These are phyloP conservation scores for Talaromyces nanjingensis DNA, from an alignment of 495 filamentous ascomycete species.

Conservation along the genomic window DNA sequence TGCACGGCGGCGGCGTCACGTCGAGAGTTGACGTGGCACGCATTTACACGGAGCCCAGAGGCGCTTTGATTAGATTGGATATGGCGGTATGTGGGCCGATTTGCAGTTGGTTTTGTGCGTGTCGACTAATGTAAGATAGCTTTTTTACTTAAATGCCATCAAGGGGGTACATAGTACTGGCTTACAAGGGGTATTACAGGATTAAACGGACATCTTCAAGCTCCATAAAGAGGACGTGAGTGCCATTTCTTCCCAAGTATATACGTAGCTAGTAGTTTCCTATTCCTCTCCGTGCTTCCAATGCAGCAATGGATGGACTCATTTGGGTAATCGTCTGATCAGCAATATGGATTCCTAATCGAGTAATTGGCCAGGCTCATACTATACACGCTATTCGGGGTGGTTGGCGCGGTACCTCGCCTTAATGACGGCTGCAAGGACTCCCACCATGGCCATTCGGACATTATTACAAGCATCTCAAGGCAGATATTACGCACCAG, in stretches of 20 bases:
- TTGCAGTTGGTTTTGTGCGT: too few species aligned
- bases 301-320: background rate
- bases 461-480: too few species aligned
- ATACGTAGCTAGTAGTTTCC: background rate
- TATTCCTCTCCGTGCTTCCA: background rate
- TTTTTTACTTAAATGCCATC: background rate
- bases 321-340: constrained; percentile 1
- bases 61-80: background rate
- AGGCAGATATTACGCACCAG: background rate
- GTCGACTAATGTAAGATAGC: background rate
- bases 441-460: too few species aligned
- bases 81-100: background rate
- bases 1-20: background rate
- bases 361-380: background rate
- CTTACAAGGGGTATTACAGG: background rate
- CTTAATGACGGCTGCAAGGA: background rate
- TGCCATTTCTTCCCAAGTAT: background rate
- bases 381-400: background rate
- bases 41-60: background rate
- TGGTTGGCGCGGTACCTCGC: background rate
- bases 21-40: background rate
- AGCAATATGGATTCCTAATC: background rate
- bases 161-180: background rate
- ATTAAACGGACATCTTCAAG: background rate
- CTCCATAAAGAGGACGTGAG: background rate